Conservation (phyloP, 2,329 filamentous ascomycete genomes). For the Furcasterigmium sp. region DNA sequence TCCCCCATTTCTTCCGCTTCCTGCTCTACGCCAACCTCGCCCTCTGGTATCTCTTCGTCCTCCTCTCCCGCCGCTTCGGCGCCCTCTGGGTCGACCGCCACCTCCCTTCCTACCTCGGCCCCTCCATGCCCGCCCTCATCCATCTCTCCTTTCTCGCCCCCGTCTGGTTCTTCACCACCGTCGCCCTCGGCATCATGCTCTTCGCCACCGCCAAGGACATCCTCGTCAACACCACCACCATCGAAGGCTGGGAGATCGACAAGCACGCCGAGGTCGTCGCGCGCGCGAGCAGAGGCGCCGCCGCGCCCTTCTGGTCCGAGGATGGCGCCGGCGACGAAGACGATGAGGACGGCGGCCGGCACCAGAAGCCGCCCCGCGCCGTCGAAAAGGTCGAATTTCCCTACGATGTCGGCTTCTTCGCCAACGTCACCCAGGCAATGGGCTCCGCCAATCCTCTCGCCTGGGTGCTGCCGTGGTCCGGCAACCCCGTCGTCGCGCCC, state of each 20-base stretch:
- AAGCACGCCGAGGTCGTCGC: conserved; percentile 54
- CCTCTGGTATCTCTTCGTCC: conserved; percentile 55
- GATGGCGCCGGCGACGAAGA: conserved; percentile 25
- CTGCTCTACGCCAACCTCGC: conserved; percentile 62
- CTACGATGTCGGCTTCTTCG: conserved; percentile 72
- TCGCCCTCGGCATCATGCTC: conserved; percentile 62
- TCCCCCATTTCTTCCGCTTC: conserved; percentile 79
- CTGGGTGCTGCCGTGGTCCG: conserved; percentile 67
- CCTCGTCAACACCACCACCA: conserved; percentile 68
- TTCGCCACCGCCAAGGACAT: conserved; percentile 57
- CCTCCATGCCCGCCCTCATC: conserved; percentile 51
- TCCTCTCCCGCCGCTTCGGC: conserved; percentile 54
- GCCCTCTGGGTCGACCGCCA: conserved; percentile 60
- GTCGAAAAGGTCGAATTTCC: conserved; percentile 66
- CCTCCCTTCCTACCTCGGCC: conserved; percentile 71
- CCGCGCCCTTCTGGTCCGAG: conserved; percentile 36
- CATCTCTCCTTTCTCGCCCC: conserved; percentile 56
- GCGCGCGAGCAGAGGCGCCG: conserved; percentile 34
- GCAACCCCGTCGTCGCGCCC: conserved; percentile 34
- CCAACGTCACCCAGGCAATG: conserved; percentile 73
- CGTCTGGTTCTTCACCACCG: conserved; percentile 52
- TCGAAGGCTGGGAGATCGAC: conserved; percentile 72
- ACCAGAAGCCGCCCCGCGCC: conserved; percentile 38
- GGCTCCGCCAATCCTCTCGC: conserved; percentile 58
- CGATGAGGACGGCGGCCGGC: conserved; percentile 24